Evolutionary conservation across 345 rosid genomes (phyloP).

Genomic region (Hibiscus mutabilis): DNA sequence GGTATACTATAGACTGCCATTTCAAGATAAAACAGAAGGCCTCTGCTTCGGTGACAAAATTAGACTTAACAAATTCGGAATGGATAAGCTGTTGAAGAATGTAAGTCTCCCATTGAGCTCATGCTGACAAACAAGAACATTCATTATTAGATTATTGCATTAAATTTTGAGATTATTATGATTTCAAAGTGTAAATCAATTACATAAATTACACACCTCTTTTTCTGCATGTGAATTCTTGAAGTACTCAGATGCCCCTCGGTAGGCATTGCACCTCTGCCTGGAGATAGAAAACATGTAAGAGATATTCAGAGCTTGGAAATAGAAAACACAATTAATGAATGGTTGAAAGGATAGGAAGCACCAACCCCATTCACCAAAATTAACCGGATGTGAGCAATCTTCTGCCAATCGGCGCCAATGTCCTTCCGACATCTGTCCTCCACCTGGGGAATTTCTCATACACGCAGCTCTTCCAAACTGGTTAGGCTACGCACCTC

Average conservation of each 20-base stretch:
- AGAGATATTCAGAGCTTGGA: no score
- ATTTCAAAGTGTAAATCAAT: background rate
- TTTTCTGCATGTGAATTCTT: background rate
- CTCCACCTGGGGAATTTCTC: background rate
- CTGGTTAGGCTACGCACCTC: background rate
- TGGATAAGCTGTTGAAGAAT: background rate
- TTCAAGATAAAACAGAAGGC: no score
- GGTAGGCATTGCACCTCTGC: background rate
- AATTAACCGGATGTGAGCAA: background rate
- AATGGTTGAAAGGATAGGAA: background rate
- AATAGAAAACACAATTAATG: background rate
- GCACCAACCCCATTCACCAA: background rate
- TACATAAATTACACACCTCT: no score
- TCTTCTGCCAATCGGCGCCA: background rate
- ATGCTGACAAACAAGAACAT: no score
- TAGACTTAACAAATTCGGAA: no score
- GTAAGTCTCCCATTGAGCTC: no score
- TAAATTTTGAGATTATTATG: background rate
- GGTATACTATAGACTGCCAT: no score
- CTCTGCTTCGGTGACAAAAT: no score
- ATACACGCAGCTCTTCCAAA: background rate
- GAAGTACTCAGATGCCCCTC: background rate
- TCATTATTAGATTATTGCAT: no score
- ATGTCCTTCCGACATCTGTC: background rate
- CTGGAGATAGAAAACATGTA: background rate